Percentiles rank a stretch among this genome's conserved stretches.
phyloP scores from a whole-genome alignment of 164 flowering plant genomes.

The Piper betle region DNA sequence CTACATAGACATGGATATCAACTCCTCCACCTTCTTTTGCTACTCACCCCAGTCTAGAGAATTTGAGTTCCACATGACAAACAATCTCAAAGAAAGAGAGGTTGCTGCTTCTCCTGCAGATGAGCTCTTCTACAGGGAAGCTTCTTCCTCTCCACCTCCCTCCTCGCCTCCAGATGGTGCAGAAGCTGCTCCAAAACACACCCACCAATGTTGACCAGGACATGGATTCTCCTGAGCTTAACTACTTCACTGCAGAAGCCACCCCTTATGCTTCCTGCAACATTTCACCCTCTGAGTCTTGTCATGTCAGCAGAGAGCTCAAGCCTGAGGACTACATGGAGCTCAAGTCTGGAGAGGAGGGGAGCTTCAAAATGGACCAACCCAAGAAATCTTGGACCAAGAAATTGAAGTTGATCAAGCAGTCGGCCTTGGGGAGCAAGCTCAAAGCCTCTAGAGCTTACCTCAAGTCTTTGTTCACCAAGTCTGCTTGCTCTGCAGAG shows the following conservation, averaged over 20 bases:
- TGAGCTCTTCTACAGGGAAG: conserved; percentile 89
- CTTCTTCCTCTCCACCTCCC: conserved; percentile 88
- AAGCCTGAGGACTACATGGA: conserved; percentile 54
- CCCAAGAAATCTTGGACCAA: conserved; percentile 39
- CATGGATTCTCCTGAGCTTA: conserved; percentile 11
- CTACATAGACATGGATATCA: conserved; percentile 76
- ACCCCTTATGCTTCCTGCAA: conserved; percentile 44
- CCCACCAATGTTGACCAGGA: conserved; percentile 7
- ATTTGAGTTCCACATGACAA: conserved; percentile 77
- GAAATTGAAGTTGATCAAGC: conserved; percentile 46
- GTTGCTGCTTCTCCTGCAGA: conserved; percentile 60
- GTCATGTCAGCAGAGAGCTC: conserved; percentile 47
- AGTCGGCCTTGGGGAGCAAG: conserved; percentile 34
- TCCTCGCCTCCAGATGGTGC: conserved; percentile 69
- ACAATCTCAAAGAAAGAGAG: conserved; percentile 23
- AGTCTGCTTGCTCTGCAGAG: conserved; percentile 37
- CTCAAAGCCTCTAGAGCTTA: conserved; percentile 54
- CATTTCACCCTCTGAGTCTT: conserved; percentile 54
- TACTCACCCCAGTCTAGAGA: conserved; percentile 32
- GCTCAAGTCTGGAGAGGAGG: conserved; percentile 25
- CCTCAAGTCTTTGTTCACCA: conserved; percentile 51
- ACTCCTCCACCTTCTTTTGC: conserved; percentile 23
- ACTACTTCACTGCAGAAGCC: conserved; percentile 6
- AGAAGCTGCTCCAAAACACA: conserved; percentile 37
- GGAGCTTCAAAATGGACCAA: conserved; percentile 16